Conservation (phyloP, 2,329 filamentous ascomycete genomes). For the Cryphonectria parasitica region DNA sequence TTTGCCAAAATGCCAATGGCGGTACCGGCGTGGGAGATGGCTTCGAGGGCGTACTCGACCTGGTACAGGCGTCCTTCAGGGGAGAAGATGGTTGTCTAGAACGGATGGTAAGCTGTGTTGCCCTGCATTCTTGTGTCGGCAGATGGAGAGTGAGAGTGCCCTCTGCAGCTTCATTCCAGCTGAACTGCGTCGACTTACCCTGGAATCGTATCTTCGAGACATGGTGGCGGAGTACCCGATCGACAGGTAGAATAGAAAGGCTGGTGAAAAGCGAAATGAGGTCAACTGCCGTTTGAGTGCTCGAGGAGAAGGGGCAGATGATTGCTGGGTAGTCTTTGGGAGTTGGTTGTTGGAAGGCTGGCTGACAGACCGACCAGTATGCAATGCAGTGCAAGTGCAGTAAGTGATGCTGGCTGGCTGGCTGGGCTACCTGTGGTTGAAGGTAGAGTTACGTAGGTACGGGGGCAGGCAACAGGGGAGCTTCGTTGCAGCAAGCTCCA, state of each 20-base stretch:
- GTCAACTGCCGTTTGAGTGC: neutral
- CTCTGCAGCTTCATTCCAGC: conserved; percentile 7
- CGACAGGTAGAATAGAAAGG: neutral
- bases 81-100: conserved; percentile 98
- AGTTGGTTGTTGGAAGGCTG: conserved; percentile 12
- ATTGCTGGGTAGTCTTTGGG: conserved; percentile 18
- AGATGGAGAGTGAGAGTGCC: conserved; percentile 9
- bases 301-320: neutral
- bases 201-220: conserved; percentile 97
- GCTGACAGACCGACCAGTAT: neutral
- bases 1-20: conserved; percentile 95
- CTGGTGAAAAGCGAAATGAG: neutral
- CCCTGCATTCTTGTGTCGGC: neutral
- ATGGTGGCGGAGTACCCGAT: conserved; percentile 55
- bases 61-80: conserved; percentile 98
- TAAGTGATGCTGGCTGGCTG: conserved; percentile 21
- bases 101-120: conserved; percentile 26
- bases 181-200: conserved; percentile 63
- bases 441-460: conserved; percentile 10
- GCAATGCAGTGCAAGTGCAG: neutral
- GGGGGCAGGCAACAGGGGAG: conserved; percentile 30
- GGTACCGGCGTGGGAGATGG: conserved; percentile 97
- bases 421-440: conserved; percentile 7
- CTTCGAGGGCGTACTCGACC: conserved; percentile 98
- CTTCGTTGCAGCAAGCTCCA: conserved; percentile 44